Conservation (phyloP, 345 rosid genomes). For the Rubroshorea leprosula region DNA sequence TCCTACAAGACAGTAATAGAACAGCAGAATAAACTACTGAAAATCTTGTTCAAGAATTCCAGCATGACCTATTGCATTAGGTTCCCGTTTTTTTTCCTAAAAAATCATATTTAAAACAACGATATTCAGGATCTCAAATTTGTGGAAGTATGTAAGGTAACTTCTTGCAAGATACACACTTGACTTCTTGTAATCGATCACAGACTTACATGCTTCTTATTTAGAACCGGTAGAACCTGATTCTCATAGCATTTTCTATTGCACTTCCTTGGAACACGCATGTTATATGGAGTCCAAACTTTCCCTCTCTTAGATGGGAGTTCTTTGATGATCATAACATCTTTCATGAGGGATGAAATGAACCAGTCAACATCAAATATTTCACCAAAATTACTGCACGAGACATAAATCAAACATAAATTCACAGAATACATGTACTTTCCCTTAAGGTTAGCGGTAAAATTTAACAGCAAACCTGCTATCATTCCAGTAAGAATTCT, state of each 20-base stretch:
- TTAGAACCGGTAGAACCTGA: slow-evolving; percentile 50
- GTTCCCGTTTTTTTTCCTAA: no score
- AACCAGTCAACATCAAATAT: slow-evolving; percentile 83
- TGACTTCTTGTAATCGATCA: neutral
- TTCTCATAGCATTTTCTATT: slow-evolving; percentile 44
- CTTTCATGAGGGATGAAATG: slow-evolving; percentile 59
- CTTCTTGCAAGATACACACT: neutral
- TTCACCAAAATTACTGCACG: slow-evolving; percentile 70
- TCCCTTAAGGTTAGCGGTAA: slow-evolving; percentile 6
- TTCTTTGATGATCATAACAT: slow-evolving; percentile 62
- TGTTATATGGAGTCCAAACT: slow-evolving; percentile 38
- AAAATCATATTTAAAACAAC: no score
- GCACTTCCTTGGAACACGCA: slow-evolving; percentile 93
- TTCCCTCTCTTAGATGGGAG: slow-evolving; percentile 55
- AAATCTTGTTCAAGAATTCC: no score
- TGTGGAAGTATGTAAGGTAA: neutral
- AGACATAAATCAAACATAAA: slow-evolving; percentile 18
- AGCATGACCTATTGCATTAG: no score
- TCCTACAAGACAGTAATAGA: no score
- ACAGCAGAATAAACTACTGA: no score
- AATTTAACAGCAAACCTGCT: slow-evolving; percentile 38
- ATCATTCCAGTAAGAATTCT: slow-evolving; percentile 91
- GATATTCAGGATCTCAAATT: neutral
- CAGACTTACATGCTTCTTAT: slow-evolving; percentile 47
- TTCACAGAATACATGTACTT: neutral